phyloP scores from a whole-genome alignment of 2,329 filamentous ascomycete species.

The Aspergillus japonicus region DNA sequence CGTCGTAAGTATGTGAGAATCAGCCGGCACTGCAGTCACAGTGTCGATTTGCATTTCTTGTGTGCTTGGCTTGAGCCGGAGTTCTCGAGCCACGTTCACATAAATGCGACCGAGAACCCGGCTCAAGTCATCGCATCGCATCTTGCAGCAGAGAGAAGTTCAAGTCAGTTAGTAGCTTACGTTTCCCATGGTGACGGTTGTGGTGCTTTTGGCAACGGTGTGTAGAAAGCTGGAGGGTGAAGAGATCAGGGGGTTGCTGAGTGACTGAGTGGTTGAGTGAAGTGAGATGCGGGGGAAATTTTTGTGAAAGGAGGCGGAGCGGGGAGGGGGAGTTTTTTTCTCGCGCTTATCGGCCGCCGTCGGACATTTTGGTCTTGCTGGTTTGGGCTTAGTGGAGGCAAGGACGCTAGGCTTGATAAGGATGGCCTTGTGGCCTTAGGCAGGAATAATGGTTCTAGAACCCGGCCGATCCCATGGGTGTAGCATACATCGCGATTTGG shows the following conservation, averaged over 20 bases:
- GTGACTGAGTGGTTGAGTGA: neutral
- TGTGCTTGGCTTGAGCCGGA: neutral
- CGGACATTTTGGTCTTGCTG: neutral
- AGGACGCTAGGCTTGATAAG: neutral
- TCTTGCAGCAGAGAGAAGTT: neutral
- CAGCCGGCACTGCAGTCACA: neutral
- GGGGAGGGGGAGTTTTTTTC: neutral
- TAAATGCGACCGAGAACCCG: neutral
- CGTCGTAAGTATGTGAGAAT: conserved; percentile 4
- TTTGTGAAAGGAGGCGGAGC: neutral
- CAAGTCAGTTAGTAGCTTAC: conserved; percentile 18
- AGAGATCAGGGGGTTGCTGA: neutral
- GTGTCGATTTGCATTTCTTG: neutral
- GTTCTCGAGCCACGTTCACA: too few species aligned
- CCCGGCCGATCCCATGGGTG: neutral
- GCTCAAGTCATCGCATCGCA: conserved; percentile 1
- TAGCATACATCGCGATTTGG: too few species aligned
- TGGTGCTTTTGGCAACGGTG: neutral
- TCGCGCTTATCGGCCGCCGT: neutral
- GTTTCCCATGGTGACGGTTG: conserved; percentile 24
- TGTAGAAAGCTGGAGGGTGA: neutral
- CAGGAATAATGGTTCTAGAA: neutral
- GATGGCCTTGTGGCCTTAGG: neutral
- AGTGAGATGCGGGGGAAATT: neutral
- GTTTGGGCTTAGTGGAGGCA: neutral